A percentile compares a stretch with the other conserved stretches of the same genome.
phyloP scores from a whole-genome alignment of 305 asterid species.

The Euphrasia arctica region DNA sequence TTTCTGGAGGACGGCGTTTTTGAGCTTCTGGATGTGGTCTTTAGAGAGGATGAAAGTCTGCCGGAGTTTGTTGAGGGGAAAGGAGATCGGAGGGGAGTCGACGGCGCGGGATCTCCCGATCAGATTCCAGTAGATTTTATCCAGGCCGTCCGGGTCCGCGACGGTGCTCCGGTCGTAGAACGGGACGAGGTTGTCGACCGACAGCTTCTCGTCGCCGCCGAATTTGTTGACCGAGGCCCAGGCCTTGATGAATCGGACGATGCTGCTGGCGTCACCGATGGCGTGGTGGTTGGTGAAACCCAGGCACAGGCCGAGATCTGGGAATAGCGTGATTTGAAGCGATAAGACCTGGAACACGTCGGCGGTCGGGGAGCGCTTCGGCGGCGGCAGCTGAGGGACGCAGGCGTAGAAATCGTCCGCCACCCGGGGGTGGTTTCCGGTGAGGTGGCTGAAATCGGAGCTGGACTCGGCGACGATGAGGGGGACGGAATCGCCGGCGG shows the following conservation, averaged over 20 bases:
- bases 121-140: slow-evolving; percentile 38
- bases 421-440: slow-evolving; percentile 32
- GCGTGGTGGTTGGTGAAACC: slow-evolving; percentile 54
- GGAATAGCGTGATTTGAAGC: slow-evolving; percentile 51
- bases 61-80: slow-evolving; percentile 38
- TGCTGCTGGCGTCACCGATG: slow-evolving; percentile 43
- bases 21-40: slow-evolving; percentile 37
- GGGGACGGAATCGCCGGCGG: slow-evolving; percentile 30
- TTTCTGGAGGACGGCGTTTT: slow-evolving; percentile 23
- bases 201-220: slow-evolving; percentile 24
- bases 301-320: slow-evolving; percentile 41
- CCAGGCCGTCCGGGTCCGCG: slow-evolving; percentile 38
- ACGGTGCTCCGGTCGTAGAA: slow-evolving; percentile 31
- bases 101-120: slow-evolving; percentile 31
- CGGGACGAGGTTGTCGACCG: slow-evolving; percentile 29
- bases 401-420: slow-evolving; percentile 43
- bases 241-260: slow-evolving; percentile 43
- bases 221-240: slow-evolving; percentile 39
- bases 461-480: slow-evolving; percentile 37
- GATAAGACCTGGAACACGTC: slow-evolving; percentile 34
- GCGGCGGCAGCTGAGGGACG: slow-evolving; percentile 36
- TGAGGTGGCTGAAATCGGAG: slow-evolving; percentile 33
- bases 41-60: slow-evolving; percentile 33
- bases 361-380: slow-evolving; percentile 9
- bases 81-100: slow-evolving; percentile 30